Base-by-base conservation (phyloP, 139 green algal species). In the Coelastrella sp. region DNA sequence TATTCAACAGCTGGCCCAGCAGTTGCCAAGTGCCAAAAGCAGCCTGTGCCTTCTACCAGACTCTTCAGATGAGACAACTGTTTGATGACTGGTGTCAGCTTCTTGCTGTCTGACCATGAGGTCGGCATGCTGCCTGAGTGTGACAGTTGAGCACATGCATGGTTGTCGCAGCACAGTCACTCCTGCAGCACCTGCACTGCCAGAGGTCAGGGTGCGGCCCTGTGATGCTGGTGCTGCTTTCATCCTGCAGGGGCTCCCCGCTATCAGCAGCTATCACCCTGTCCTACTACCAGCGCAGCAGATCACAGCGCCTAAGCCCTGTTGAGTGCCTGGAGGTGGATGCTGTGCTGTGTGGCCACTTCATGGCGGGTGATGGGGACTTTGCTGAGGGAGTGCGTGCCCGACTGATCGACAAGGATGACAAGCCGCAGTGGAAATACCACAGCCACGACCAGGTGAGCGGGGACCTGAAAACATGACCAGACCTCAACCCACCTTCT, bases 361-460 rank as follows among this genome's bases (percentile, higher is more conserved):
- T 95, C 84, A 84, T 89, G 35, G 24, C 25, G 4, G 87, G 85
- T 12, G 78, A 93, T 12, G 92, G 81, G 6, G 95, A 97, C 89
- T 96, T 97, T 88, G 61, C 85, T 4, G 95, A 97, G 86, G 96
- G 96, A 20, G 96, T 99, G 57, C 49, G 90, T 19, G 96, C 97
- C 14, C 84, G 92, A 61, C 94, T 99, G 15, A 96, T 99, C 15
- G 93, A 97, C 82, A 97, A 95, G 90, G 93, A 90, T 87, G 93
- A 92, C 76, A 88, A 72, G 75, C 94, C 97, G 9, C 22, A 15
- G 0, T 99, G 97, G 97, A 88, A 87, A 73, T 96, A 95, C 70
- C 61, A 90, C 58, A 92, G 35, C 76, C 59, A 94, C 3, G 84
- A 91, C 1, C 35, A 97, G 57, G 95, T 97, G 66, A 70, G 78